Base-by-base conservation (phyloP, 2,329 filamentous ascomycete genomes). In the Aspergillus ustus region DNA sequence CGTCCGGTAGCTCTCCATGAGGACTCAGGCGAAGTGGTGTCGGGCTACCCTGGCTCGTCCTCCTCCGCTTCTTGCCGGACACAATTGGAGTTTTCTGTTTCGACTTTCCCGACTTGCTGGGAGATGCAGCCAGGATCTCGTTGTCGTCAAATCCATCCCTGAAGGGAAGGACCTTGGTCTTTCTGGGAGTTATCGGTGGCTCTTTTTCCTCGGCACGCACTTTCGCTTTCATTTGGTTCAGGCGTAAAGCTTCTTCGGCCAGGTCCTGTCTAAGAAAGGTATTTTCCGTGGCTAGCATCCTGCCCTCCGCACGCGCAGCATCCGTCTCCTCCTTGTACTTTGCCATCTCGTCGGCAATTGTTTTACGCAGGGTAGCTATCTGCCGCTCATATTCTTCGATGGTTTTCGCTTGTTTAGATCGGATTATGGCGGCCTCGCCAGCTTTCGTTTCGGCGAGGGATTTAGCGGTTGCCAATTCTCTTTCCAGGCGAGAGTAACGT, bases 61-160 rank as follows among this genome's bases (percentile, higher is more conserved):
- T 75, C 51, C 87, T 77, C 70, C 88, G 89, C 59, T 87, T 79
- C 72, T 89, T 89, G 8, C 80, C 80, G n/a, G 81, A 80, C 62
- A 80, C 81, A 52, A 81, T 84, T 2, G 87, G 85, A 1, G 86
- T 88, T 11, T 75, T 74, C 48, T 82, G 78, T 70, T 83, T 86
- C 6, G 79, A 77, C 65, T 78, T 80, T 7, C 73, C 73, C 8
- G 80, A 78, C 66, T 83, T 87, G 56, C 81, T 85, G 4, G 85
- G 85, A 2, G 85, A 87, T 1, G 81, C 72, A 63, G 83, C 78
- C 59, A 83, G 73, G 8, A 89, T 81, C 69, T 89, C 85, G 59
- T 84, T 82, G 64, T 89, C 85, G 59, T 88, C 85, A 69, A 89
- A 89, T 19, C 87, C 87, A 75, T 89, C 87, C 17, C 85, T 81